These are phyloP conservation scores for Crithidia bombi DNA, from an alignment of 208 protist species.

Conservation along the genomic window DNA sequence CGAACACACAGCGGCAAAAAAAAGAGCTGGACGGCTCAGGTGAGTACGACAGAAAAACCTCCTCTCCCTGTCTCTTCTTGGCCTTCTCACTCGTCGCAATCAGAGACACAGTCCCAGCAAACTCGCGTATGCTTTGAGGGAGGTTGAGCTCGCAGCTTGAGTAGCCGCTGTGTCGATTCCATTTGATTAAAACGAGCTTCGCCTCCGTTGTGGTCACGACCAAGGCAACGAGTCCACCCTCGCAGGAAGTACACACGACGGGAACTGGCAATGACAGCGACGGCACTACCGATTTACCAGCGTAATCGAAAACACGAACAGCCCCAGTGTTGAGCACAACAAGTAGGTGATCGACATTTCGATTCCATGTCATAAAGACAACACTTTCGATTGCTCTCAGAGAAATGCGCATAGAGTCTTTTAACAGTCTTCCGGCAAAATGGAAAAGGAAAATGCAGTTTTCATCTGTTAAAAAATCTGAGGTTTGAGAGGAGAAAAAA, in stretches of 20 bases:
- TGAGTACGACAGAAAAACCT: slow-evolving; percentile 39
- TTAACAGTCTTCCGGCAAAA: slow-evolving; percentile 8
- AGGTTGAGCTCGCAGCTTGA: slow-evolving; percentile 29
- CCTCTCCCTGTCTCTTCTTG: slow-evolving; percentile 13
- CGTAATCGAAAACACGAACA: slow-evolving; percentile 65
- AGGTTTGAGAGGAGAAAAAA: slow-evolving; percentile 37
- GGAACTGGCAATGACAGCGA: slow-evolving; percentile 44
- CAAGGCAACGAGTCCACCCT: slow-evolving; percentile 55
- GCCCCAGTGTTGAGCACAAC: slow-evolving; percentile 55
- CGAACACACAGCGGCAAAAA: slow-evolving; percentile 37
- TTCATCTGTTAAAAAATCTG: slow-evolving; percentile 24
- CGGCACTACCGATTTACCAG: slow-evolving; percentile 33
- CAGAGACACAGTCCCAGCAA: slow-evolving; percentile 20
- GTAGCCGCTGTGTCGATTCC: slow-evolving; percentile 22
- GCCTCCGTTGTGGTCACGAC: slow-evolving; percentile 23
- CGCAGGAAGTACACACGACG: slow-evolving; percentile 39
- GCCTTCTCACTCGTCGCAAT: slow-evolving; percentile 23
- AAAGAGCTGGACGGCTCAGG: slow-evolving; percentile 22
- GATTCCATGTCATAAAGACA: slow-evolving; percentile 75
- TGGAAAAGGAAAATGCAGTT: slow-evolving; percentile 43
- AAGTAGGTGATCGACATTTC: slow-evolving; percentile 64
- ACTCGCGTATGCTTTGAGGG: slow-evolving; percentile 27
- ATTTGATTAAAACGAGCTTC: slow-evolving; percentile 34
- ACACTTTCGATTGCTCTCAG: slow-evolving; percentile 52
- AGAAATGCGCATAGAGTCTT: slow-evolving; percentile 19